A percentile compares a stretch with the other conserved stretches of the same genome.
Conservation (phyloP, 495 filamentous ascomycete genomes). For the Hyaloscypha finlandica region DNA sequence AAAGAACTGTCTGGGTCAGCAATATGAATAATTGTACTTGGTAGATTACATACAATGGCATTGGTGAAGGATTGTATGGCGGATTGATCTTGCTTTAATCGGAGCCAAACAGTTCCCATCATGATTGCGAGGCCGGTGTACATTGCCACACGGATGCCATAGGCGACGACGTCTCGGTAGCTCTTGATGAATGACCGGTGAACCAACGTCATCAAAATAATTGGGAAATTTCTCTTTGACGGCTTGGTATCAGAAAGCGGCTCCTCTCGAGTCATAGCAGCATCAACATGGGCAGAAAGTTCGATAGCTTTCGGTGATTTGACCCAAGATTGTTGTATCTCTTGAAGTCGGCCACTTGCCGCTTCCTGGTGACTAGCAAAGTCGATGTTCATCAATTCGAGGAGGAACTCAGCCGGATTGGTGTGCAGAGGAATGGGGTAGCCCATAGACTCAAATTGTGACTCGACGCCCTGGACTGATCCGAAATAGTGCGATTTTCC, state of each 20-base stretch:
- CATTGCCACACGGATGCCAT: slow-evolving; percentile 81
- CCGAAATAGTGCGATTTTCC: slow-evolving; percentile 74
- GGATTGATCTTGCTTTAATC: slow-evolving; percentile 61
- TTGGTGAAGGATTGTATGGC: slow-evolving; percentile 80
- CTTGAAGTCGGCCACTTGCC: slow-evolving; percentile 40
- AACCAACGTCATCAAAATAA: slow-evolving; percentile 47
- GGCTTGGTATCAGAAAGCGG: slow-evolving; percentile 9
- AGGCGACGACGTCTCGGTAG: slow-evolving; percentile 78
- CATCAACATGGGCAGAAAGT: slow-evolving; percentile 2
- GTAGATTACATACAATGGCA: slow-evolving; percentile 50
- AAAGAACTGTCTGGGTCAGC: slow-evolving; percentile 53
- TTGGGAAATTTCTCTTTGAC: slow-evolving; percentile 18
- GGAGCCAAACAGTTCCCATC: slow-evolving; percentile 86
- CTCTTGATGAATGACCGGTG: slow-evolving; percentile 77
- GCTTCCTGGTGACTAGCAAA: slow-evolving; percentile 53
- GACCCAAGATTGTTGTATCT: slow-evolving; percentile 48
- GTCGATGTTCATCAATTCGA: slow-evolving; percentile 76
- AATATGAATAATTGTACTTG: slow-evolving; percentile 5
- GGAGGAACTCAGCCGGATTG: slow-evolving; percentile 77
- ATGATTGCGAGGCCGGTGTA: slow-evolving; percentile 76
- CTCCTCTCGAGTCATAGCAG: neutral
- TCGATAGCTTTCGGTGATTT: slow-evolving; percentile 23
- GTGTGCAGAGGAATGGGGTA: slow-evolving; percentile 62
- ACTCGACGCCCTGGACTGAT: slow-evolving; percentile 47
- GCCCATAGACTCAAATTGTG: slow-evolving; percentile 61